Conservation (phyloP, 352 stramenopile genomes). For the Globisporangium apiculatum region DNA sequence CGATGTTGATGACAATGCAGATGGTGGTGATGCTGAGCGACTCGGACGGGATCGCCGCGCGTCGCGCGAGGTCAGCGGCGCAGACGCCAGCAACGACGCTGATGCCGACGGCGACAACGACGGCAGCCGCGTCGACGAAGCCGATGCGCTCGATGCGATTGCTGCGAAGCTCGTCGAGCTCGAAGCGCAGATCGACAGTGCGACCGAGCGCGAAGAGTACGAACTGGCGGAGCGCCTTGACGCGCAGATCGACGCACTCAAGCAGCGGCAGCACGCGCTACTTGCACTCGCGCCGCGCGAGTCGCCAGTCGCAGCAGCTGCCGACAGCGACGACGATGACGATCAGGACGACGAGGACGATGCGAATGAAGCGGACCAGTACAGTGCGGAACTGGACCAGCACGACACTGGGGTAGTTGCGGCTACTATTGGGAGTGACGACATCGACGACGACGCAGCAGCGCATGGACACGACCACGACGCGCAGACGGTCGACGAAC, state of each 20-base stretch:
- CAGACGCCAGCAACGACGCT: constrained; percentile 3
- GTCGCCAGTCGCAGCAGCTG: constrained; percentile 4
- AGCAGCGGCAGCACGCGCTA: constrained; percentile 40
- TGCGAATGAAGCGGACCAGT: constrained; percentile 25
- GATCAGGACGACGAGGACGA: constrained; percentile 19
- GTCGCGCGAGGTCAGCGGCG: constrained; percentile 8
- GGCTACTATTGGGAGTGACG: not conserved
- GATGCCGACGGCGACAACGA: constrained; percentile 23
- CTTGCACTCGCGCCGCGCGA: constrained; percentile 19
- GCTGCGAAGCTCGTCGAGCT: constrained; percentile 47
- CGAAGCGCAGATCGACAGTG: constrained; percentile 60
- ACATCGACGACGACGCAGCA: not conserved
- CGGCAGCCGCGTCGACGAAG: constrained; percentile 11
- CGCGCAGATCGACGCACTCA: constrained; percentile 59
- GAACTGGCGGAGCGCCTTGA: constrained; percentile 71
- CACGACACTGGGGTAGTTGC: not conserved
- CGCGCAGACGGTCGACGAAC: constrained; percentile 22
- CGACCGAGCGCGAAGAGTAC: constrained; percentile 79
- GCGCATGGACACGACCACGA: constrained; percentile 1
- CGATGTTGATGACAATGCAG: constrained; percentile 38
- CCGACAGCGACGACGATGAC: constrained; percentile 12
- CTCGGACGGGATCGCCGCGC: constrained; percentile 20
- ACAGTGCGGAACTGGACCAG: constrained; percentile 10
- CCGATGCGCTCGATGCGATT: constrained; percentile 40
- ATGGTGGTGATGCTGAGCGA: constrained; percentile 26